Evolutionary conservation across 2,329 filamentous ascomycete species (phyloP).

Genomic region (Penicillium sp.): DNA sequence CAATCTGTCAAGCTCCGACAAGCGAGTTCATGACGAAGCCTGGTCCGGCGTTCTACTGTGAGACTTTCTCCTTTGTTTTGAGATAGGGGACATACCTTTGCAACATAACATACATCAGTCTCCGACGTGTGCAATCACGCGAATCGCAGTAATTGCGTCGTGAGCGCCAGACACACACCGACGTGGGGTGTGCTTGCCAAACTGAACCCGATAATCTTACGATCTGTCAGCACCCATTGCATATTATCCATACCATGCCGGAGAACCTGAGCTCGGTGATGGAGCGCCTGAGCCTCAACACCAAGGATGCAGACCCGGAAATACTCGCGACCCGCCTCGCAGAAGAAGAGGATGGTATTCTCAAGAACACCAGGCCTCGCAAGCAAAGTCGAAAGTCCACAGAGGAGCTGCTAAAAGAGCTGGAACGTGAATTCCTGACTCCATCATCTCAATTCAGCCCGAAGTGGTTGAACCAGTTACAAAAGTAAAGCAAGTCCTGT

Average conservation of each 20-base stretch:
- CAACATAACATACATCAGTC: background rate
- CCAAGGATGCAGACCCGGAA: slow-evolving; percentile 21
- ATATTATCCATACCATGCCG: slow-evolving; percentile 19
- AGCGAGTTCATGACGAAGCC: background rate
- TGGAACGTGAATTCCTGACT: slow-evolving; percentile 75
- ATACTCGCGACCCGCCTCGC: slow-evolving; percentile 30
- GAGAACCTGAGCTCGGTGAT: slow-evolving; percentile 29
- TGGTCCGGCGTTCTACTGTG: background rate
- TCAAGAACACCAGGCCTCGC: slow-evolving; percentile 39
- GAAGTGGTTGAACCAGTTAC: slow-evolving; percentile 83
- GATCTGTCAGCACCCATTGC: background rate
- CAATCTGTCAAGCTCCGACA: slow-evolving; percentile 7
- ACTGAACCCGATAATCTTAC: slow-evolving; percentile 4
- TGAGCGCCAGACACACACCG: background rate
- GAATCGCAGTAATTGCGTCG: background rate
- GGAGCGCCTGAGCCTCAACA: slow-evolving; percentile 27
- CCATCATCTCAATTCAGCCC: slow-evolving; percentile 76
- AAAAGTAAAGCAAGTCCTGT: slow-evolving; percentile 57
- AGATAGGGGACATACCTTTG: background rate
- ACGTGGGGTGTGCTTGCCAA: slow-evolving; percentile 13
- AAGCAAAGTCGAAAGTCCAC: slow-evolving; percentile 48
- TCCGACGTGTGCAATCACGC: background rate
- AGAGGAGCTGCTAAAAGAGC: slow-evolving; percentile 63
- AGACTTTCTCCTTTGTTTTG: background rate
- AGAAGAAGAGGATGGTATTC: slow-evolving; percentile 29